A percentile compares a stretch with the other conserved stretches of the same genome.
phyloP scores from a whole-genome alignment of 805 yeast genomes.

The Metschnikowia proteae region DNA sequence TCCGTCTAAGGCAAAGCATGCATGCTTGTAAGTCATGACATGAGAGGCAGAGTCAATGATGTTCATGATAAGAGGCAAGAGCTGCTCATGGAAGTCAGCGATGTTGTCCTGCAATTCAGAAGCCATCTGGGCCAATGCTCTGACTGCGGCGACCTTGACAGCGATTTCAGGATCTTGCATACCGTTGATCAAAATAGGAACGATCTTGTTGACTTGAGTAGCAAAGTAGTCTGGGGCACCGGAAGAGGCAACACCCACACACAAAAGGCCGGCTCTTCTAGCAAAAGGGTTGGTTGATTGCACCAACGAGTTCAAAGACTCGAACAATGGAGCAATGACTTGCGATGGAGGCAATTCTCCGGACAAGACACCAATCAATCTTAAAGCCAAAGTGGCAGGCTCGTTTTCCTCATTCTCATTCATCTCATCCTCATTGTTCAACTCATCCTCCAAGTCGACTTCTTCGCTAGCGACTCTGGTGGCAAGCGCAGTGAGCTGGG shows the following conservation, averaged over 20 bases:
- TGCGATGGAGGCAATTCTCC: constrained; percentile 89
- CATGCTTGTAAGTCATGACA: constrained; percentile 81
- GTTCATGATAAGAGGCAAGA: constrained; percentile 80
- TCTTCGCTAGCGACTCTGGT: constrained; percentile 74
- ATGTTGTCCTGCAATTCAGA: constrained; percentile 80
- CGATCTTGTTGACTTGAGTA: constrained; percentile 66
- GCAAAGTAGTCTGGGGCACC: constrained; percentile 95
- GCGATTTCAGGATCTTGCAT: constrained; percentile 68
- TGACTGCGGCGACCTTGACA: constrained; percentile 83
- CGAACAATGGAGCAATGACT: constrained; percentile 76
- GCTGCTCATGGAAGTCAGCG: constrained; percentile 76
- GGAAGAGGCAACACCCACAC: constrained; percentile 76
- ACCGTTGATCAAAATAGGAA: constrained; percentile 71
- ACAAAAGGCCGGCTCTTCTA: constrained; percentile 82
- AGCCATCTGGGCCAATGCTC: constrained; percentile 73
- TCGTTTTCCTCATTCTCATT: constrained; percentile 90
- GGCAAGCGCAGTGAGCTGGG: constrained; percentile 68
- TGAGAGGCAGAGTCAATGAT: constrained; percentile 85
- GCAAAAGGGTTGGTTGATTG: constrained; percentile 65
- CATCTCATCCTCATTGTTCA: constrained; percentile 79
- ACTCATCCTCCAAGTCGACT: constrained; percentile 69
- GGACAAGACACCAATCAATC: constrained; percentile 75
- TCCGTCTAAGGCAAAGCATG: constrained; percentile 88
- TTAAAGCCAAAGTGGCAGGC: constrained; percentile 72
- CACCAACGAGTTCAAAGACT: constrained; percentile 45